Evolutionary conservation across 2,329 filamentous ascomycete species (phyloP), one percentile per base, ranked within the genome.

Genomic region (Colletotrichum sp.): DNA sequence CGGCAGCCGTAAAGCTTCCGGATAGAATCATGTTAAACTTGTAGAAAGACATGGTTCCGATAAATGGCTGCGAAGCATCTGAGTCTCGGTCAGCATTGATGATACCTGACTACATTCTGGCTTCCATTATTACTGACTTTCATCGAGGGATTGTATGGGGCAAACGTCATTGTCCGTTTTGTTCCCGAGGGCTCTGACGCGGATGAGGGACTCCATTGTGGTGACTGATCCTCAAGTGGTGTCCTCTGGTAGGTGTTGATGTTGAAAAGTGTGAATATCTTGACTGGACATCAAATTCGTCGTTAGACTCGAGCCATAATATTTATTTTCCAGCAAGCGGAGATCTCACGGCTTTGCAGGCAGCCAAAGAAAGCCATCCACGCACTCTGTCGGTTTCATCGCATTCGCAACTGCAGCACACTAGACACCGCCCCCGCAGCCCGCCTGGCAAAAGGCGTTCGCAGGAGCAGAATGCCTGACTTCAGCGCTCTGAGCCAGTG

Each of bases 1-100:
- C 79, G 14, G 85, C 78, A 10, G 79, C 80, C 4, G 83, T 80
- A 65, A 84, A 83, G 48, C 77, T 78, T 5, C 84, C 84, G 1
- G 84, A 84, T 14, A 85, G 74, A 43, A 84, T 82, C 78, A 82
- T 80, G 75, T 84, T 86, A 66, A 86, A 81, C 26, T 70, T 69
- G 48, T 76, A 66, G 12, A 78, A 77, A 4, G 77, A 75, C 56
- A 59, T 68, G 58, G 4, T 72, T 28, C 73, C 73, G 32, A 73
- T 63, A 13, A 75, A 63, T 16, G 43, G 38, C 14, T 64, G 32
- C 8, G 73, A 21, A 8, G 73, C 73, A 52, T 63, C 73, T 75
- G 13, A 3, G 8, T 14, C 3, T 3, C 4, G 13, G 63, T 72
- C 14, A 75, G 48, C 32, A 4, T 13, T 26, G 16, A 9, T 13